Conservation (phyloP, 2,329 filamentous ascomycete species). For the Phaeosphaeria sp. region DNA sequence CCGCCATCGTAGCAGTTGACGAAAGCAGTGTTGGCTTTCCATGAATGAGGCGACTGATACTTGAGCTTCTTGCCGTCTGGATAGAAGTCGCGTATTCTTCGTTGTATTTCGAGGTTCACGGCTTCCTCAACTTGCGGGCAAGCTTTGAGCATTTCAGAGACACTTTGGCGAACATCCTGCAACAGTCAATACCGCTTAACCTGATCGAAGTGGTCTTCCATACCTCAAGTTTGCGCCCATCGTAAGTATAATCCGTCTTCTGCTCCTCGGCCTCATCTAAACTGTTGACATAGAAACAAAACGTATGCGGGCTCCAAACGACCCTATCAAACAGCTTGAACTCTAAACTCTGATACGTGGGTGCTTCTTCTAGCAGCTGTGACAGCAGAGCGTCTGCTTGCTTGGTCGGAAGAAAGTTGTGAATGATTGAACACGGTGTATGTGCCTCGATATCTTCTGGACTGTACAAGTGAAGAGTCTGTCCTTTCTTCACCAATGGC, state of each 20-base stretch:
- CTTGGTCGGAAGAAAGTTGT: slow-evolving; percentile 80
- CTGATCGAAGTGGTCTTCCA: slow-evolving; percentile 13
- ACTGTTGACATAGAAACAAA: slow-evolving; percentile 81
- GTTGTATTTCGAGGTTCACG: slow-evolving; percentile 79
- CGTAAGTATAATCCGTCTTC: slow-evolving; percentile 84
- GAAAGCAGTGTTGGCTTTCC: slow-evolving; percentile 88
- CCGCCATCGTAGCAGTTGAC: slow-evolving; percentile 92
- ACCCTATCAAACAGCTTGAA: slow-evolving; percentile 91
- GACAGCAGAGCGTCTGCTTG: slow-evolving; percentile 76
- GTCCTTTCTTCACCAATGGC: slow-evolving; percentile 74
- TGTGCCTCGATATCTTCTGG: slow-evolving; percentile 80
- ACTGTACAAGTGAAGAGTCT: slow-evolving; percentile 83
- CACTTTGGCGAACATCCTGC: slow-evolving; percentile 74
- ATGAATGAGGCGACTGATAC: slow-evolving; percentile 75
- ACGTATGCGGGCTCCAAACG: slow-evolving; percentile 84
- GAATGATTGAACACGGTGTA: slow-evolving; percentile 90
- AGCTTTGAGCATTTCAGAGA: slow-evolving; percentile 74
- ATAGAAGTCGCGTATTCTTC: slow-evolving; percentile 72
- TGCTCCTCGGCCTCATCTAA: slow-evolving; percentile 73
- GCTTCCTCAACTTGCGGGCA: slow-evolving; percentile 73
- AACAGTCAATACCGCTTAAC: slow-evolving; percentile 1
- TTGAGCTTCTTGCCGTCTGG: slow-evolving; percentile 75
- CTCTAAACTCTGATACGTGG: slow-evolving; percentile 71
- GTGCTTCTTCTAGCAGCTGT: slow-evolving; percentile 78
- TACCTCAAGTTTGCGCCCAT: slow-evolving; percentile 74